Conservation (phyloP, 2,329 filamentous ascomycete genomes). For the Triangularia verruculosa region DNA sequence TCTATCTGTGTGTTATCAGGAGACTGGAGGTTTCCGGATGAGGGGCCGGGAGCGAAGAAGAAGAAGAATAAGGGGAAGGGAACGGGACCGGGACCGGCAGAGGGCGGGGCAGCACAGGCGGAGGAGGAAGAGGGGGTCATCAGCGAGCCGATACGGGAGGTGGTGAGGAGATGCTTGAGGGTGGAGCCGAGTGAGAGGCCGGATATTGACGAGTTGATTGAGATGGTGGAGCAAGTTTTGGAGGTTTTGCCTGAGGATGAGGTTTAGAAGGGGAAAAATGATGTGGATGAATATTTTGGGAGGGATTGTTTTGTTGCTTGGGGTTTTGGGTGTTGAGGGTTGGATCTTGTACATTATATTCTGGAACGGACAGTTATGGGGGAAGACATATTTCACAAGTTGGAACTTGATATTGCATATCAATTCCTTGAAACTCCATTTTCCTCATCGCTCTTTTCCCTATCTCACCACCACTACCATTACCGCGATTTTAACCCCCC, state of each 20-base stretch:
- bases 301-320: background rate
- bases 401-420: no score
- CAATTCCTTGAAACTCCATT: no score
- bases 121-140: constrained; percentile 58
- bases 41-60: constrained; percentile 60
- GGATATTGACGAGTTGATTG: constrained; percentile 79
- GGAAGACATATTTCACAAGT: no score
- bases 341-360: background rate
- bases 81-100: constrained; percentile 28
- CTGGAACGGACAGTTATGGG: background rate
- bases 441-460: no score
- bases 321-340: background rate
- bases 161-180: constrained; percentile 80
- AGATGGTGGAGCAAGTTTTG: constrained; percentile 72
- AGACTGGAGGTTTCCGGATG: constrained; percentile 95
- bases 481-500: background rate
- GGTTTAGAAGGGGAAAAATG: constrained; percentile 3
- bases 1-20: constrained; percentile 90
- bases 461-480: no score
- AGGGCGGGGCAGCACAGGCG: constrained; percentile 28
- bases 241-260: constrained; percentile 61
- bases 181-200: constrained; percentile 87
- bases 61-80: constrained; percentile 30
- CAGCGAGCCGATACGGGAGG: constrained; percentile 77
- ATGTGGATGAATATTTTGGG: background rate